phyloP scores from a whole-genome alignment of 305 asterid genomes.

The Fraxinus baroniana region DNA sequence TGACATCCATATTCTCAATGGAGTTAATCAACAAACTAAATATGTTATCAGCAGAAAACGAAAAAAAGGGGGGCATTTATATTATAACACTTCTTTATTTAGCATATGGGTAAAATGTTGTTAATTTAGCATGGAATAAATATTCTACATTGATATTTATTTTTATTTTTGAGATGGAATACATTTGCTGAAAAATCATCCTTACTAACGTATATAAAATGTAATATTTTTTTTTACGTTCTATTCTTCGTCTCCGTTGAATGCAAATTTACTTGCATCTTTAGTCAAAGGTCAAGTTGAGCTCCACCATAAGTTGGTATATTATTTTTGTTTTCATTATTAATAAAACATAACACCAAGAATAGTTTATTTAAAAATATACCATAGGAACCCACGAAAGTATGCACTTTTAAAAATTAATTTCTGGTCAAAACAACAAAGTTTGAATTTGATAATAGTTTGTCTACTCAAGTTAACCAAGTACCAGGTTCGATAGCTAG shows the following conservation, averaged over 20 bases:
- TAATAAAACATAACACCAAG: too few relatives aligned
- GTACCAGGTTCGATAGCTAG: neutral
- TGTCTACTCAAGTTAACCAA: neutral
- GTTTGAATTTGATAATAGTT: slow-evolving; percentile 5
- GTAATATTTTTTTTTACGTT: neutral
- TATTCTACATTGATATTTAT: neutral
- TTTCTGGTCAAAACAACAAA: neutral
- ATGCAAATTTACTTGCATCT: neutral
- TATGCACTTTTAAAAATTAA: slow-evolving; percentile 1
- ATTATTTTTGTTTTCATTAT: too few relatives aligned
- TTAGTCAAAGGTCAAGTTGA: neutral
- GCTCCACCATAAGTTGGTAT: neutral
- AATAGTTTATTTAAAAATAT: neutral
- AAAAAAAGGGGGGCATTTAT: too few relatives aligned
- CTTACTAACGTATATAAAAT: neutral
- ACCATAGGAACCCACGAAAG: neutral
- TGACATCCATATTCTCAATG: neutral
- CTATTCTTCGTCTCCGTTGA: neutral
- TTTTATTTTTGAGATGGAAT: neutral
- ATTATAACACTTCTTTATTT: neutral
- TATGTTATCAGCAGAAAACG: neutral
- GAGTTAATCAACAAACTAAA: neutral
- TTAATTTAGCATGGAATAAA: neutral
- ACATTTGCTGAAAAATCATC: neutral
- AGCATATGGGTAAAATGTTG: neutral